Evolutionary conservation across 208 protist species (phyloP).

Genomic region (Acanthamoeba pearcei): DNA sequence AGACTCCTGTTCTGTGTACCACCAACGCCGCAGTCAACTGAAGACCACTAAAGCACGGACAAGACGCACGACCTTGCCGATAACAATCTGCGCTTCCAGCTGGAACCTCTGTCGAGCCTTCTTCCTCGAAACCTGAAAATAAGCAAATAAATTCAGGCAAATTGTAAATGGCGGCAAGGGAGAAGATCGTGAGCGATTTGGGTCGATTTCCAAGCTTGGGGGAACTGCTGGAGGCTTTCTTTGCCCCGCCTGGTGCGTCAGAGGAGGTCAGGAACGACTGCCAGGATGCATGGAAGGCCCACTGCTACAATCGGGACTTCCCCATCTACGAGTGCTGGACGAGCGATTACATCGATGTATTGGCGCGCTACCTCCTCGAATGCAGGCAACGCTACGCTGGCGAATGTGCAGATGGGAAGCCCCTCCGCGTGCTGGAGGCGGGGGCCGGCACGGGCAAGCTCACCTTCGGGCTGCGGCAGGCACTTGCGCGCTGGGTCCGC

Average conservation of each 20-base stretch:
- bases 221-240: neutral
- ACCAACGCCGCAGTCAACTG: too few species aligned
- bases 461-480: neutral
- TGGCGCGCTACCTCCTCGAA: neutral
- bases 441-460: conserved; percentile 26
- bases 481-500: neutral
- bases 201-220: neutral
- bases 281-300: neutral
- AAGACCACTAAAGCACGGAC: too few species aligned
- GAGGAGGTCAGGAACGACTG: neutral
- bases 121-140: too few species aligned
- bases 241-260: neutral
- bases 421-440: neutral
- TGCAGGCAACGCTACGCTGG: neutral
- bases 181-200: neutral
- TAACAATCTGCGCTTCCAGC: too few species aligned
- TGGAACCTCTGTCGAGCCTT: too few species aligned
- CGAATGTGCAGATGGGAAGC: neutral
- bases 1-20: too few species aligned
- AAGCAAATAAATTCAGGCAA: too few species aligned
- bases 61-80: too few species aligned
- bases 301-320: neutral
- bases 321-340: conserved; percentile 37
- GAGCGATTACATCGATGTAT: neutral
- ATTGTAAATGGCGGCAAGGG: too few species aligned